These are phyloP conservation scores for Neurospora africana DNA, from an alignment of 495 filamentous ascomycete genomes.

Conservation along the genomic window DNA sequence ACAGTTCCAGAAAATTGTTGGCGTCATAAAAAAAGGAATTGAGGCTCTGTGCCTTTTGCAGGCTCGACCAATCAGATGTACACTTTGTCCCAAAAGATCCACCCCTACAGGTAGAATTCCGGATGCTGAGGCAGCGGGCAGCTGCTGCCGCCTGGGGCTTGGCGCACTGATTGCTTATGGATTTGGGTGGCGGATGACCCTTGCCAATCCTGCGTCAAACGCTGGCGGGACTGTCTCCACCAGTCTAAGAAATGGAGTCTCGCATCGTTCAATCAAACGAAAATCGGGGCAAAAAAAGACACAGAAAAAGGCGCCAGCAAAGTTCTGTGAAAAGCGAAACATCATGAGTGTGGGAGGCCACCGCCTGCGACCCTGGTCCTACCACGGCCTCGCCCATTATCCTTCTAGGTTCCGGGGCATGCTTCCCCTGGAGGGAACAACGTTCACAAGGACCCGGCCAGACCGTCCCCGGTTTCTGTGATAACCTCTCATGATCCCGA, in stretches of 20 bases:
- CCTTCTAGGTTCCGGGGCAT: neutral
- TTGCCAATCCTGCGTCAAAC: neutral
- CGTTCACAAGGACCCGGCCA: neutral
- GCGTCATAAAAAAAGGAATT: constrained; percentile 16
- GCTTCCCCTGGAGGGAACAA: neutral
- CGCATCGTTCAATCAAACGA: neutral
- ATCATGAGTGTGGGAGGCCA: neutral
- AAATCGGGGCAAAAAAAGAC: neutral
- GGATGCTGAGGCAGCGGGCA: neutral
- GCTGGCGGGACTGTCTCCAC: neutral
- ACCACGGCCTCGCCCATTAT: neutral
- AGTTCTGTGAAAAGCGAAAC: neutral
- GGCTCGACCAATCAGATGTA: neutral
- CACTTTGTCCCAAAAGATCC: neutral
- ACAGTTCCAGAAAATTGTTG: constrained; percentile 10
- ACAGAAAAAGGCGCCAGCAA: neutral
- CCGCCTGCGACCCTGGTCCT: neutral
- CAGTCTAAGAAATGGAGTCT: neutral
- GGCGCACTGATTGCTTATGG: neutral
- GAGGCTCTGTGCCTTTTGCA: constrained; percentile 3
- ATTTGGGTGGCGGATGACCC: neutral
- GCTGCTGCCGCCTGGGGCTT: neutral
- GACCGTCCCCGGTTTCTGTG: neutral
- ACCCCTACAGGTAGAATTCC: neutral
- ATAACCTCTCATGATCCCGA: neutral